phyloP scores from a whole-genome alignment of 257 asterid genomes.

The Fraxinus excelsior region DNA sequence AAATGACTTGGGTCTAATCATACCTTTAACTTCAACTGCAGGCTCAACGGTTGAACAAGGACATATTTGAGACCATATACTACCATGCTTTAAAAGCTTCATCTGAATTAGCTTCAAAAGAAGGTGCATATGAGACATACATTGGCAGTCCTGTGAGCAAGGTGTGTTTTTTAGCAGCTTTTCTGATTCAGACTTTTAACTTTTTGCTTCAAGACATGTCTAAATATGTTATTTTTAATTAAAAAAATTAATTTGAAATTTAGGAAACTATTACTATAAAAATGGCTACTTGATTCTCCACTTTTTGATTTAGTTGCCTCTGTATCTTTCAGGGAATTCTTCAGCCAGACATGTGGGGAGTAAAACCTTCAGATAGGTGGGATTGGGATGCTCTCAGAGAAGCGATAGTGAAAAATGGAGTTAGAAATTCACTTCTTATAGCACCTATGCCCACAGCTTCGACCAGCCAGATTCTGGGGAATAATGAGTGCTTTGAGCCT shows the following conservation, averaged over 20 bases:
- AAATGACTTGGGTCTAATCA: too few species aligned
- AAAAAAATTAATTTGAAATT: neutral
- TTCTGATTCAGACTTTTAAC: neutral
- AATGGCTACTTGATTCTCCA: neutral
- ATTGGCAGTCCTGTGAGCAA: conserved; percentile 89
- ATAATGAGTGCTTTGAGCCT: conserved; percentile 96
- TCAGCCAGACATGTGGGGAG: conserved; percentile 98
- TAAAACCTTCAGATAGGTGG: conserved; percentile 81
- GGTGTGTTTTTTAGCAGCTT: conserved; percentile 41
- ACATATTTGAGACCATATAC: too few species aligned
- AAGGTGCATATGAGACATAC: conserved; percentile 86
- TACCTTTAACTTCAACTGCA: too few species aligned
- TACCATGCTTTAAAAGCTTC: conserved; percentile 88
- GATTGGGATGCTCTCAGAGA: conserved; percentile 81
- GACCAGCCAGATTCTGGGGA: conserved; percentile 98
- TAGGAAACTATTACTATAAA: neutral
- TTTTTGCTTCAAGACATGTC: neutral
- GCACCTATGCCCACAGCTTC: conserved; percentile 99
- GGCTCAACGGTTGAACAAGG: too few species aligned
- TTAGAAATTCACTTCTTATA: conserved; percentile 86
- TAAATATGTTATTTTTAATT: neutral
- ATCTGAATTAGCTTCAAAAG: conserved; percentile 70
- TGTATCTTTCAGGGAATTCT: conserved; percentile 63
- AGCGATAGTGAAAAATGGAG: conserved; percentile 61
- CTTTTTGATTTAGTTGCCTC: neutral